phyloP scores from a whole-genome alignment of 148 eudicot species.

The Cornus controversa region DNA sequence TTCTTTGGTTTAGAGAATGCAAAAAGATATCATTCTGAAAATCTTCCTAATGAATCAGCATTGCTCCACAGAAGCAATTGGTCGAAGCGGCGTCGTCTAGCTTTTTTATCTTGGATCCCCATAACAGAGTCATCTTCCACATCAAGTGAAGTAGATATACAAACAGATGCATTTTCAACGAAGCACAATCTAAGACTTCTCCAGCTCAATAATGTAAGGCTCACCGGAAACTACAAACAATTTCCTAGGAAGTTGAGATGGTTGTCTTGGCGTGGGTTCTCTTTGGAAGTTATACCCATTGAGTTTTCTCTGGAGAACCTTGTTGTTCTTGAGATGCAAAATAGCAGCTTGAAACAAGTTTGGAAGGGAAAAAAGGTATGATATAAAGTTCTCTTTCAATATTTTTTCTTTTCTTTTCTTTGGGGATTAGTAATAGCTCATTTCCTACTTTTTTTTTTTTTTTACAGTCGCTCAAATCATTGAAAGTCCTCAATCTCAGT shows the following conservation, averaged over 20 bases:
- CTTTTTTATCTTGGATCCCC: neutral
- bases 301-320: neutral
- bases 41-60: neutral
- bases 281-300: neutral
- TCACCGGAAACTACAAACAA: neutral
- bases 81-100: neutral
- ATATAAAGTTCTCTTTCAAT: neutral
- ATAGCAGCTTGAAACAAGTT: constrained; percentile 2
- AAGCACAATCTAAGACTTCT: constrained; percentile 14
- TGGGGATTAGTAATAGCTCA: neutral
- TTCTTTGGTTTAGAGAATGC: too few species aligned
- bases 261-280: constrained; percentile 16
- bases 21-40: neutral
- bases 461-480: constrained; percentile 1
- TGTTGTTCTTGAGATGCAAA: constrained; percentile 9
- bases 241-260: constrained; percentile 12
- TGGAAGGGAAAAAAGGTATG: constrained; percentile 16
- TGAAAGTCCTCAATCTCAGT: constrained; percentile 22
- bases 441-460: neutral
- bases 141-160: neutral
- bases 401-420: neutral
- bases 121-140: neutral
- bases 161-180: constrained; percentile 4
- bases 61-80: neutral
- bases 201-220: neutral